Conservation (phyloP, 768 basidiomycete genomes). For the Tricholomella constricta region DNA sequence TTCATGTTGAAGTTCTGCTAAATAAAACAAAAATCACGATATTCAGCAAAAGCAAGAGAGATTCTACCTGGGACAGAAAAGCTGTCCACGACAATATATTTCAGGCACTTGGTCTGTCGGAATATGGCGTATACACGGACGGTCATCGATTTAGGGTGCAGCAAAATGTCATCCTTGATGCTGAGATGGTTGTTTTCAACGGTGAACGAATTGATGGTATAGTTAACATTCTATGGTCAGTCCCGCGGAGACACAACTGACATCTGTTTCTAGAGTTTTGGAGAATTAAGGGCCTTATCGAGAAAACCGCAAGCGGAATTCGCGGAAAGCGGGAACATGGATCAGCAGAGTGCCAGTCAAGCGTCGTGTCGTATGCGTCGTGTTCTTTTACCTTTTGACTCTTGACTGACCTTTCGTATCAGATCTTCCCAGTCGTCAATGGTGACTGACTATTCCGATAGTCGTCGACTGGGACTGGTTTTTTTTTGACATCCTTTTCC, state of each 20-base stretch:
- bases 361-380: conserved; percentile 20
- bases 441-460: conserved; percentile 34
- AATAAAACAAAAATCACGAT: conserved; percentile 60
- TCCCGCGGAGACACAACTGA: too few relatives aligned
- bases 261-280: conserved; percentile 64
- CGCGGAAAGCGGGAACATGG: conserved; percentile 34
- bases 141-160: conserved; percentile 24
- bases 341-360: conserved; percentile 2
- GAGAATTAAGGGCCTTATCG: conserved; percentile 64
- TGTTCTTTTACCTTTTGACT: conserved; percentile 6
- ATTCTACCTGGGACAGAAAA: conserved; percentile 76
- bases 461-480: conserved; percentile 71
- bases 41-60: conserved; percentile 85
- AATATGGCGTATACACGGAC: conserved; percentile 1
- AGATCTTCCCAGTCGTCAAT: conserved; percentile 33
- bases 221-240: conserved; percentile 15
- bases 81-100: conserved; percentile 66
- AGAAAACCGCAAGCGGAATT: conserved; percentile 56
- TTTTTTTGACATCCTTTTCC: conserved; percentile 86
- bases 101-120: conserved; percentile 52
- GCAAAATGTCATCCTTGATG: conserved; percentile 62
- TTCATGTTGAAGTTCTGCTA: conserved; percentile 66
- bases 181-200: conserved; percentile 88
- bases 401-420: not conserved
- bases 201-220: conserved; percentile 72